A percentile compares a stretch with the other conserved stretches of the same genome.
phyloP scores from a whole-genome alignment of 345 rosid genomes.

The Orychophragmus violaceus region DNA sequence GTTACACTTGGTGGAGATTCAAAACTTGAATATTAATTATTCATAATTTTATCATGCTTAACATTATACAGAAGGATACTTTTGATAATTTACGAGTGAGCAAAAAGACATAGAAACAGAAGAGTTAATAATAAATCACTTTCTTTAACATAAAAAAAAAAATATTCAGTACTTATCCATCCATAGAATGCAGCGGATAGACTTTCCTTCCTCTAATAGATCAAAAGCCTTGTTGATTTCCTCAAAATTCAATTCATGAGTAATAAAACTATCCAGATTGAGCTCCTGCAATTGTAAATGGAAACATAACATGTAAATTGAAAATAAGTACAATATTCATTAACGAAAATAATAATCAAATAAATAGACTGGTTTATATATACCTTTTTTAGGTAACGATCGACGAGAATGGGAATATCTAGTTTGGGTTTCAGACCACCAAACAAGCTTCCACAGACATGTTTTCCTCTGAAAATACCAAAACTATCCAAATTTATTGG shows the following conservation, averaged over 20 bases:
- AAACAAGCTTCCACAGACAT: conserved; percentile 39
- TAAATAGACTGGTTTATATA: conserved; percentile 1
- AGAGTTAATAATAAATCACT: background rate
- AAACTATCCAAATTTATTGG: conserved; percentile 28
- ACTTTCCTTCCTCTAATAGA: conserved; percentile 40
- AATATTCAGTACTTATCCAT: conserved; percentile 30
- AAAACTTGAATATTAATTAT: background rate
- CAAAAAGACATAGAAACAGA: background rate
- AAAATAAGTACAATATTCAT: background rate
- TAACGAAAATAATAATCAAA: background rate
- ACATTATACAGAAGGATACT: background rate
- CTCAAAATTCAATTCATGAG: conserved; percentile 42
- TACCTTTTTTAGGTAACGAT: conserved; percentile 36
- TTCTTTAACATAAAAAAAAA: background rate
- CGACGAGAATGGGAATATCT: conserved; percentile 40
- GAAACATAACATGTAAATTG: background rate
- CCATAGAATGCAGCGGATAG: conserved; percentile 57
- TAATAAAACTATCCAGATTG: conserved; percentile 41
- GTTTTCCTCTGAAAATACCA: conserved; percentile 41
- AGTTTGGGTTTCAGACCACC: conserved; percentile 62
- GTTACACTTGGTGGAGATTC: background rate
- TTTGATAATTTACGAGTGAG: background rate
- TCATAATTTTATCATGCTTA: background rate
- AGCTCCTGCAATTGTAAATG: conserved; percentile 37
- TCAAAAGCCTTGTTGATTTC: conserved; percentile 62